Evolutionary conservation across 2,329 filamentous ascomycete species (phyloP), one percentile per base, ranked within the genome.

Genomic region (Elsinoe necatrix): DNA sequence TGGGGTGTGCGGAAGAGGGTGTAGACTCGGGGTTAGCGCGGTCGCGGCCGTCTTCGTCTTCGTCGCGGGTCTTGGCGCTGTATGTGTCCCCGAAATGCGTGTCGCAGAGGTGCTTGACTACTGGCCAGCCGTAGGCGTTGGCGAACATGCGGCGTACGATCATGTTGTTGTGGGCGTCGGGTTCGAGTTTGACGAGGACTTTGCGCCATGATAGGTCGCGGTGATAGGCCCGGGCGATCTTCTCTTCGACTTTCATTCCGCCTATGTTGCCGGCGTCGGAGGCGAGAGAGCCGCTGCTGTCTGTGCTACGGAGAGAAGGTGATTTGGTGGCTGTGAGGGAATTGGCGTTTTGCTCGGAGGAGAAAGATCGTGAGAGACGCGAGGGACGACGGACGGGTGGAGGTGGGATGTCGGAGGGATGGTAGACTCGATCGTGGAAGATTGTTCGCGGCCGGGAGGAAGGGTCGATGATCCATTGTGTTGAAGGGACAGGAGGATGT

Each of bases 151-250:
- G 85, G 14, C 93, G 86, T 21, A 98, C 93, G 59, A 97, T 86
- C 63, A 98, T 95, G 70, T 98, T 98, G 72, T 98, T 98, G 74
- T 98, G 93, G 0, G 93, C 93, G 71, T 98, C 93, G 0, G 93
- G 93, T 68, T 98, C 92, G 1, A 98, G 78, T 55, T 93, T 87
- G 12, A 98, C 93, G 3, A 98, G 81, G 1, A 98, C 93, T 69
- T 98, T 98, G 45, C 93, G 87, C 93, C 93, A 98, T 1, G 89
- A 88, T 18, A 98, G 73, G 61, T 89, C 89, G 11, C 84, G 83
- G 69, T 98, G 93, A 72, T 98, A 98, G 12, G 90, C 93, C 47
- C 93, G 82, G 1, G 93, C 93, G 63, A 98, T 98, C 72, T 96
- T 97, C 70, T 98, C 93, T 70, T 98, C 93, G 0, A 97, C 90